Conservation (phyloP, 2,329 filamentous ascomycete species). For the Beauveria scarabaeidicola region DNA sequence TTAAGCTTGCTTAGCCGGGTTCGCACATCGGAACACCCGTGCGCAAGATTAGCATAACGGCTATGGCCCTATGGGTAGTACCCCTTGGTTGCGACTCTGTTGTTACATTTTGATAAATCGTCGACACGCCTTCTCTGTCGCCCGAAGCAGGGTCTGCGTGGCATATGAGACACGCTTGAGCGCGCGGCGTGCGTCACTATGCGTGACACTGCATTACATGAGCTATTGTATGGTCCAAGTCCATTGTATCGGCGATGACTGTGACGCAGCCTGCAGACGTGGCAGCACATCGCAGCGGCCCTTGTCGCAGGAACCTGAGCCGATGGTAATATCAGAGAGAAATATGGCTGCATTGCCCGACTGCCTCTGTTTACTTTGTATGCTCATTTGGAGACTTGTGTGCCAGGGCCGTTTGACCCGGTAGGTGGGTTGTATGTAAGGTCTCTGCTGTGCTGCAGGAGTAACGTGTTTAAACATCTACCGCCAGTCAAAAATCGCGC, state of each 20-base stretch:
- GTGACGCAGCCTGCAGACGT: neutral
- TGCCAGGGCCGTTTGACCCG: neutral
- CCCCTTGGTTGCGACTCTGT: neutral
- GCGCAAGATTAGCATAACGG: neutral
- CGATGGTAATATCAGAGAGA: neutral
- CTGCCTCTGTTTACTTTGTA: neutral
- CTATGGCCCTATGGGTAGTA: neutral
- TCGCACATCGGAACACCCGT: neutral
- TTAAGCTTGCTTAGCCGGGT: conserved; percentile 1
- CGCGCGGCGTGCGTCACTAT: conserved; percentile 4
- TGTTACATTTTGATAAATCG: neutral
- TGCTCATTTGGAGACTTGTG: neutral
- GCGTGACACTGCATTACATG: neutral
- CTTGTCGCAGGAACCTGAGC: neutral
- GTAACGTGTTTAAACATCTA: neutral
- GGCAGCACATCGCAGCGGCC: neutral
- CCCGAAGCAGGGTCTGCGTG: neutral
- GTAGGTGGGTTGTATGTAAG: neutral
- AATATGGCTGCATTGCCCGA: neutral
- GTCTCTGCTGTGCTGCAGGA: neutral
- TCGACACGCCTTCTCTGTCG: neutral
- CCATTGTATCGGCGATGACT: neutral
- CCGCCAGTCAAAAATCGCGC: neutral
- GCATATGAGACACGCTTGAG: conserved; percentile 4
- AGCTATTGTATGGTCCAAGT: neutral